Conservation (phyloP, 305 asterid genomes). For the Fraxinus velutina region DNA sequence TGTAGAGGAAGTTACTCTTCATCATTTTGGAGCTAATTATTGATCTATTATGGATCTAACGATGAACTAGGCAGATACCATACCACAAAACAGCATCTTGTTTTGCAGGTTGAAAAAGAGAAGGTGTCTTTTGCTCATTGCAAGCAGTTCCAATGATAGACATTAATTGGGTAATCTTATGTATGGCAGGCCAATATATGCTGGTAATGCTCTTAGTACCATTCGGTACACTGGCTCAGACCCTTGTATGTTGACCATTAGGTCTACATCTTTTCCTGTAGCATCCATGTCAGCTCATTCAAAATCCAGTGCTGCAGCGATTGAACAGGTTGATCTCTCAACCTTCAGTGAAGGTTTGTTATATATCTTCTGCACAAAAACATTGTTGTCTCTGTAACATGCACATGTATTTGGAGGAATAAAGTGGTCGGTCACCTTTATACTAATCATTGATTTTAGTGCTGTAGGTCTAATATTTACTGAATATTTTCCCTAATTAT, state of each 20-base stretch:
- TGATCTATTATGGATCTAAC: background rate
- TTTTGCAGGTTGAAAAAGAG: background rate
- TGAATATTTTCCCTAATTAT: background rate
- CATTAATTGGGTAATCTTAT: slow-evolving; percentile 16
- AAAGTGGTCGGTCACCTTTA: slow-evolving; percentile 4
- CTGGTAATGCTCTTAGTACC: slow-evolving; percentile 93
- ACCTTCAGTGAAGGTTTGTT: slow-evolving; percentile 66
- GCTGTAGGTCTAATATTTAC: background rate
- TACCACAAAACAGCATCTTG: background rate
- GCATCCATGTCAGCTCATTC: slow-evolving; percentile 36
- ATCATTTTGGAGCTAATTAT: background rate
- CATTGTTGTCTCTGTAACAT: background rate
- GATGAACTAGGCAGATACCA: background rate
- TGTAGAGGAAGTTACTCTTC: background rate
- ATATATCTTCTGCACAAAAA: slow-evolving; percentile 18
- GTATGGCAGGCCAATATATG: slow-evolving; percentile 82
- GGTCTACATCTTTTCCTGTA: slow-evolving; percentile 80
- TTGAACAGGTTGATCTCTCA: slow-evolving; percentile 81
- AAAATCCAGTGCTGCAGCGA: slow-evolving; percentile 44
- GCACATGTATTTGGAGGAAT: slow-evolving; percentile 1
- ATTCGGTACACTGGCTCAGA: slow-evolving; percentile 71
- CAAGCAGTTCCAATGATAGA: background rate
- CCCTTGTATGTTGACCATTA: slow-evolving; percentile 89
- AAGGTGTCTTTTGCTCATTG: slow-evolving; percentile 10
- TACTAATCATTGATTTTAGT: background rate